These are phyloP conservation scores for Thalassiosira pacifica DNA, from an alignment of 352 stramenopile genomes.

Conservation along the genomic window DNA sequence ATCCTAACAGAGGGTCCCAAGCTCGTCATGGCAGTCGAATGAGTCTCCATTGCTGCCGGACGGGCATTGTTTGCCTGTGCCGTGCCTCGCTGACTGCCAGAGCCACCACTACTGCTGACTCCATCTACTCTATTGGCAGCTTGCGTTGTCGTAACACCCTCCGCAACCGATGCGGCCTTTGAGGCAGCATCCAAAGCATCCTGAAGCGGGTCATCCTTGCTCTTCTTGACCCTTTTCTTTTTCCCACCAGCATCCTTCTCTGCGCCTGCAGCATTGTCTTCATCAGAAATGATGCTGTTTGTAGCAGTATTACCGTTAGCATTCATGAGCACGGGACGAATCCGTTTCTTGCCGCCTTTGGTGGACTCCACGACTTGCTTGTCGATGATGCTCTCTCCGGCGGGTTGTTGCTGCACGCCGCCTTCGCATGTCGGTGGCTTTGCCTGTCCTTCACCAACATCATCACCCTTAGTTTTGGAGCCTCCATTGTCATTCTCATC, in stretches of 20 bases:
- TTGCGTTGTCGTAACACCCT: constrained; percentile 47
- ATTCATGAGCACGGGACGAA: constrained; percentile 71
- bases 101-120: constrained; percentile 1
- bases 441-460: neutral
- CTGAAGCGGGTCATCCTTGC: constrained; percentile 67
- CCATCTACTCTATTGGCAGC: constrained; percentile 26
- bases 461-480: neutral
- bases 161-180: constrained; percentile 58
- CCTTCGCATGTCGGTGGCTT: too few relatives aligned
- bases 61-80: constrained; percentile 1
- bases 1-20: constrained; percentile 53
- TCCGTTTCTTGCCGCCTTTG: constrained; percentile 71
- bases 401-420: too few relatives aligned
- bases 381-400: constrained; percentile 39
- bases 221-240: constrained; percentile 52
- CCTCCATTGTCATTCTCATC: constrained; percentile 15
- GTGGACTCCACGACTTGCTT: constrained; percentile 60
- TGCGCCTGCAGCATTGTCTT: constrained; percentile 19
- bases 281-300: constrained; percentile 31
- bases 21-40: neutral
- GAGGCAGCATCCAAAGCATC: constrained; percentile 66
- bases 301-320: constrained; percentile 11
- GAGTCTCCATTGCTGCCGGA: constrained; percentile 12
- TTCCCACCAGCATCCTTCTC: constrained; percentile 19
- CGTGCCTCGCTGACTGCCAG: constrained; percentile 4